phyloP scores from a whole-genome alignment of 2,329 filamentous ascomycete species.

The Aspergillus tubingensis region DNA sequence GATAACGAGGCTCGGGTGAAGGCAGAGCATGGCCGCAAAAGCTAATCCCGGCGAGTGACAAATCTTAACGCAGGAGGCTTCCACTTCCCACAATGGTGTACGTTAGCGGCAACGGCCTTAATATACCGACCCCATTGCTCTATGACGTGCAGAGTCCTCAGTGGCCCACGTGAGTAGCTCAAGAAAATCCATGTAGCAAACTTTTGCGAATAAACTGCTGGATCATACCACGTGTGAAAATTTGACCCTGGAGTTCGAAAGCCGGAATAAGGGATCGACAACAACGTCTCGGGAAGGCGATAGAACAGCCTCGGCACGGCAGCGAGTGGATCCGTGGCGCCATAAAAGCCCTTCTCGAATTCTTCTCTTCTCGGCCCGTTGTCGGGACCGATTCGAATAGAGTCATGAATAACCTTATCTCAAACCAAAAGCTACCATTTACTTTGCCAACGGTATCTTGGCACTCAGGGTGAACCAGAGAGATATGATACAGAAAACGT shows the following conservation, averaged over 20 bases:
- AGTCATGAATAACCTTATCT: neutral
- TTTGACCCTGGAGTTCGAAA: neutral
- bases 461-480: neutral
- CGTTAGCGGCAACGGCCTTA: neutral
- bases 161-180: too few species aligned
- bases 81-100: neutral
- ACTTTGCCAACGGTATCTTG: neutral
- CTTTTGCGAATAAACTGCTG: neutral
- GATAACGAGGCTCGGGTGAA: neutral
- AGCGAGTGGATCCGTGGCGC: neutral
- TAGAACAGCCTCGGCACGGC: neutral
- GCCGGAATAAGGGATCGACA: neutral
- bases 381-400: neutral
- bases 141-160: too few species aligned
- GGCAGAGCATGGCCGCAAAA: neutral
- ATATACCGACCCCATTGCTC: neutral
- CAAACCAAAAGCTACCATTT: neutral
- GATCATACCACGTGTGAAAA: neutral
- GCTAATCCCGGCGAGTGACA: neutral
- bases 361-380: slow-evolving; percentile 1
- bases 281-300: neutral
- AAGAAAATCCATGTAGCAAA: neutral
- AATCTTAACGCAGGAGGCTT: neutral
- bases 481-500: neutral
- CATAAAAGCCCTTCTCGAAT: neutral